These are phyloP conservation scores for Flaveria robusta DNA, from an alignment of 129 eudicot genomes.

Conservation along the genomic window DNA sequence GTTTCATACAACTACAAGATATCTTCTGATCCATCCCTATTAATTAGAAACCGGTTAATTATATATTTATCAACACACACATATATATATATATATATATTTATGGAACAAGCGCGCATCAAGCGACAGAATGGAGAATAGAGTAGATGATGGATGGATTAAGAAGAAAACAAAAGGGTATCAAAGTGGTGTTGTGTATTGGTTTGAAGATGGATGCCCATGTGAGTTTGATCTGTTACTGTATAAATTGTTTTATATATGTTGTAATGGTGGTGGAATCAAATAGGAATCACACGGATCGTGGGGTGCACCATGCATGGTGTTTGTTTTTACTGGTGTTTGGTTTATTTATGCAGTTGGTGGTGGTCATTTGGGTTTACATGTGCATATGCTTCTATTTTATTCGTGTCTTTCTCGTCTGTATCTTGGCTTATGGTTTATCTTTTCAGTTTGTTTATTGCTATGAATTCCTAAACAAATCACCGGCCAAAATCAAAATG, in stretches of 20 bases:
- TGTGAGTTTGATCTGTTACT: conserved; percentile 39
- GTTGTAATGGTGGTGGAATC: conserved; percentile 14
- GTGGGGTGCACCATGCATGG: neutral
- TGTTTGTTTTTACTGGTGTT: conserved; percentile 8
- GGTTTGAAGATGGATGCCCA: conserved; percentile 30
- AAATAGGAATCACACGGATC: conserved; percentile 25
- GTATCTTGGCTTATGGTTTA: neutral
- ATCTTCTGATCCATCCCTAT: neutral
- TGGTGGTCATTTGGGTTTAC: conserved; percentile 23
- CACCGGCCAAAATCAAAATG: neutral
- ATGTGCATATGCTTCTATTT: conserved; percentile 34
- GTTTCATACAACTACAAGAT: neutral
- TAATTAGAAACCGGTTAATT: neutral
- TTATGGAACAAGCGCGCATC: too few species aligned
- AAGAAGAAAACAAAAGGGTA: conserved; percentile 10
- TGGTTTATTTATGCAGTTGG: neutral
- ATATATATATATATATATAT: too few species aligned
- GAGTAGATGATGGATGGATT: neutral
- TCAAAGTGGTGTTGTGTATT: conserved; percentile 3
- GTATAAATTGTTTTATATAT: conserved; percentile 34
- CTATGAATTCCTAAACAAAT: neutral
- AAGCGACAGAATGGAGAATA: too few species aligned
- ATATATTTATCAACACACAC: too few species aligned
- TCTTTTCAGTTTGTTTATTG: neutral
- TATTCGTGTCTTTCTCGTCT: conserved; percentile 3